Evolutionary conservation across 345 rosid genomes (phyloP).

Genomic region (Camelina neglecta): DNA sequence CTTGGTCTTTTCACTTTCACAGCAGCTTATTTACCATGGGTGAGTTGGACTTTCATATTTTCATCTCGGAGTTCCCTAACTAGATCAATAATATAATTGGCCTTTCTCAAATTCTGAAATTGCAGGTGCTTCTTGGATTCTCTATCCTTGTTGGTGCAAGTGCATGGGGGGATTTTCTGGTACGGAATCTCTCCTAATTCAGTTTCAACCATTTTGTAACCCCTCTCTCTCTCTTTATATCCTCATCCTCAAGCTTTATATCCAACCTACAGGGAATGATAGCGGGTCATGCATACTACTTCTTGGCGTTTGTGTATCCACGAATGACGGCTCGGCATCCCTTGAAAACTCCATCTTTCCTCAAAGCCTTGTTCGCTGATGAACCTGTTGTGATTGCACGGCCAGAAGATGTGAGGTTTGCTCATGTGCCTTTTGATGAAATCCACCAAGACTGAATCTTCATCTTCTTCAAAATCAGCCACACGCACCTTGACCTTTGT

Average conservation of each 20-base stretch:
- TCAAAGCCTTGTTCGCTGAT: constrained; percentile 82
- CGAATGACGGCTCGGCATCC: constrained; percentile 83
- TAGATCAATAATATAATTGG: neutral
- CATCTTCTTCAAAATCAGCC: neutral
- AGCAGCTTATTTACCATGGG: constrained; percentile 97
- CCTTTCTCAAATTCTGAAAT: neutral
- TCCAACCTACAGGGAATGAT: constrained; percentile 82
- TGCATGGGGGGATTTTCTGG: constrained; percentile 98
- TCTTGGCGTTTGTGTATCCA: constrained; percentile 93
- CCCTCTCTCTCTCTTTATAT: neutral
- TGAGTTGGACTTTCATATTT: constrained; percentile 46
- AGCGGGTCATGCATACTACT: constrained; percentile 98
- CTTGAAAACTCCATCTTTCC: constrained; percentile 76
- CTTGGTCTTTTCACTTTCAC: constrained; percentile 95
- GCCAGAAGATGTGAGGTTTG: constrained; percentile 81
- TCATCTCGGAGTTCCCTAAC: neutral
- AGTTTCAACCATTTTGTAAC: neutral
- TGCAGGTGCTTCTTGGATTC: constrained; percentile 93
- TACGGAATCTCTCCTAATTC: constrained; percentile 36
- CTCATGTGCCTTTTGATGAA: constrained; percentile 72
- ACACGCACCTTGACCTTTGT: neutral
- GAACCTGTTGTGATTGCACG: constrained; percentile 79
- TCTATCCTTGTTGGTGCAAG: constrained; percentile 93
- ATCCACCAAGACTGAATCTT: constrained; percentile 62
- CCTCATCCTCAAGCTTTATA: neutral